Evolutionary conservation across 495 filamentous ascomycete species (phyloP).

Genomic region (Aspergillus wentii): DNA sequence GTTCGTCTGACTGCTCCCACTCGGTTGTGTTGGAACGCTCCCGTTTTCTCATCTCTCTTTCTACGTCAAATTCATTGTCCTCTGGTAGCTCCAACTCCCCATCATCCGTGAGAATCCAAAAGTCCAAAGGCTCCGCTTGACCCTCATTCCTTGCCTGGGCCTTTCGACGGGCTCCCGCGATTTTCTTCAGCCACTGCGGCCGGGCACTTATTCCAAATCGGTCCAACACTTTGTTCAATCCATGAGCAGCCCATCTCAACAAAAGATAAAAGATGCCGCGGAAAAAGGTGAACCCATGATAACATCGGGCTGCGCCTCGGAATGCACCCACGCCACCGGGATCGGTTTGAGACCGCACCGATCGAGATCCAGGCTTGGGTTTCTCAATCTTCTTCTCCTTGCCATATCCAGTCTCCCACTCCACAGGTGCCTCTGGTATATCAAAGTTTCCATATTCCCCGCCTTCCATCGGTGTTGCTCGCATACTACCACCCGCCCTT

Average conservation of each 20-base stretch:
- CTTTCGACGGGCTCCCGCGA: constrained; percentile 19
- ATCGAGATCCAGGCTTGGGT: constrained; percentile 39
- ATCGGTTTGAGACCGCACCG: constrained; percentile 32
- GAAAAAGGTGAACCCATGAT: constrained; percentile 69
- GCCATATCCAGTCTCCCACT: constrained; percentile 61
- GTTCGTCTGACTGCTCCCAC: constrained; percentile 47
- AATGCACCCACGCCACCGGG: constrained; percentile 70
- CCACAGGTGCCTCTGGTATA: constrained; percentile 18
- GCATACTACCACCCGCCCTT: constrained; percentile 24
- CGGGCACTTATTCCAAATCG: constrained; percentile 56
- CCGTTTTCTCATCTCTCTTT: constrained; percentile 61
- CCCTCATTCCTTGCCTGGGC: constrained; percentile 9
- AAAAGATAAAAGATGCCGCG: constrained; percentile 66
- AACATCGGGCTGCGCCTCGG: constrained; percentile 66
- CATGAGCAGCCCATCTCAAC: constrained; percentile 50
- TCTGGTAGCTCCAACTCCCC: constrained; percentile 53
- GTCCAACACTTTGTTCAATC: constrained; percentile 49
- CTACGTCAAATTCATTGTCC: constrained; percentile 67
- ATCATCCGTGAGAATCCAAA: constrained; percentile 54
- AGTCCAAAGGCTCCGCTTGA: constrained; percentile 39
- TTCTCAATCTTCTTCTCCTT: constrained; percentile 56
- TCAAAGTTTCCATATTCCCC: constrained; percentile 29
- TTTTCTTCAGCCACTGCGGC: constrained; percentile 56
- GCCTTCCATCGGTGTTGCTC: constrained; percentile 25
- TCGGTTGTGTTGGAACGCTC: constrained; percentile 31